Evolutionary conservation across 371 early-diverging fungal species (phyloP), one percentile per base, ranked within the genome.

Genomic region (Rhizopus arrhizus): DNA sequence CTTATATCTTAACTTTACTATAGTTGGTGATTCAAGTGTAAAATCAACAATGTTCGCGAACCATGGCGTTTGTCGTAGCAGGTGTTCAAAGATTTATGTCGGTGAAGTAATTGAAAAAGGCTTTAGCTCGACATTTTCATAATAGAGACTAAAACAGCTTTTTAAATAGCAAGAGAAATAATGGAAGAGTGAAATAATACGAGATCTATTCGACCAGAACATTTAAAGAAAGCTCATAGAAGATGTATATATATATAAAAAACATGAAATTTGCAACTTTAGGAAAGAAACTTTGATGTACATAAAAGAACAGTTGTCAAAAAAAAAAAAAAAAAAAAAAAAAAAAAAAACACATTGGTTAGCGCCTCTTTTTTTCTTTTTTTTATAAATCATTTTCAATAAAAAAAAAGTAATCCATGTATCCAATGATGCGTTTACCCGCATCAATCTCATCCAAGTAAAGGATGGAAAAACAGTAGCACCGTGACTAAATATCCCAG

Each of bases 21-120:
- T 50, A 88, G 85, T 72, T 93, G 12, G 86, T 88, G 2, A 81
- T 84, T 48, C 81, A 83, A 22, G 82, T 92, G n/a, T 62, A 95
- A 11, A 91, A 90, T 63, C 95, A 96, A 60, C 91, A 91, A 66
- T 87, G 89, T 31, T 88, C 94, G 10, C 86, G 87, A 33, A 95
- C 93, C 5, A 83, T 96, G 74, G 86, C 91, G 0, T 94, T 96
- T 77, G 94, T 95, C 0, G 89, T 98, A 0, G 92, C 93, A 31
- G 99, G 32, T 91, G 94, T 60, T 85, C 93, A 40, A 99, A 99
- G 70, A 91, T 99, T 11, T 99, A 95, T 83, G 91, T 97, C 2
- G 97, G 97, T 22, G 97, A 98, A 66, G 89, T 98, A 61, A 87
- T 95, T 5, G 95, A 95, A 69, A 82, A 85, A 72, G 95, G 92